Evolutionary conservation across 208 protist genomes (phyloP).

Genomic region (Leishmania tarentolae): DNA sequence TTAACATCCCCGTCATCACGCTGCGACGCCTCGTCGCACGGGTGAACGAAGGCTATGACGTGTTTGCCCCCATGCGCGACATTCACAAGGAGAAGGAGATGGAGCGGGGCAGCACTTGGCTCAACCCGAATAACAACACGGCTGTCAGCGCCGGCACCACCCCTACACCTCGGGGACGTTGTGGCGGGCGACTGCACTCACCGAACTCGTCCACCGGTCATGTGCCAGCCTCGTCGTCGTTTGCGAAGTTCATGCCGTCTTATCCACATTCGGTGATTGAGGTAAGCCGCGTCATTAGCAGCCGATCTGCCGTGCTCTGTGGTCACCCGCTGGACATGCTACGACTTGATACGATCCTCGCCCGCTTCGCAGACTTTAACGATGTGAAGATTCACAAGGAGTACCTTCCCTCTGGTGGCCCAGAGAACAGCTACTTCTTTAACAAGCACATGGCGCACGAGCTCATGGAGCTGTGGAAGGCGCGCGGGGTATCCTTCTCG

Average conservation of each 20-base stretch:
- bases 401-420: slow-evolving; percentile 54
- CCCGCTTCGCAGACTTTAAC: slow-evolving; percentile 56
- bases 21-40: slow-evolving; percentile 57
- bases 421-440: slow-evolving; percentile 72
- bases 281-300: slow-evolving; percentile 71
- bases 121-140: neutral
- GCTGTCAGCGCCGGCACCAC: neutral
- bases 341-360: slow-evolving; percentile 59
- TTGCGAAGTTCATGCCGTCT: neutral
- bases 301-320: slow-evolving; percentile 66
- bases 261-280: slow-evolving; percentile 62
- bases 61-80: slow-evolving; percentile 16
- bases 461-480: slow-evolving; percentile 55
- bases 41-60: slow-evolving; percentile 54
- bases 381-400: slow-evolving; percentile 77
- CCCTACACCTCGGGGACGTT: neutral
- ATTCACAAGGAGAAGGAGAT: neutral
- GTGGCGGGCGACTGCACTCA: neutral
- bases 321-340: slow-evolving; percentile 78
- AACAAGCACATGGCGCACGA: slow-evolving; percentile 61
- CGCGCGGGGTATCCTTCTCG: slow-evolving; percentile 50
- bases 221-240: neutral
- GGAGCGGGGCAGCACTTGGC: neutral
- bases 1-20: slow-evolving; percentile 72
- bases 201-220: slow-evolving; percentile 2